Evolutionary conservation across 495 filamentous ascomycete genomes (phyloP).

Genomic region (Schizothecium vesticola): DNA sequence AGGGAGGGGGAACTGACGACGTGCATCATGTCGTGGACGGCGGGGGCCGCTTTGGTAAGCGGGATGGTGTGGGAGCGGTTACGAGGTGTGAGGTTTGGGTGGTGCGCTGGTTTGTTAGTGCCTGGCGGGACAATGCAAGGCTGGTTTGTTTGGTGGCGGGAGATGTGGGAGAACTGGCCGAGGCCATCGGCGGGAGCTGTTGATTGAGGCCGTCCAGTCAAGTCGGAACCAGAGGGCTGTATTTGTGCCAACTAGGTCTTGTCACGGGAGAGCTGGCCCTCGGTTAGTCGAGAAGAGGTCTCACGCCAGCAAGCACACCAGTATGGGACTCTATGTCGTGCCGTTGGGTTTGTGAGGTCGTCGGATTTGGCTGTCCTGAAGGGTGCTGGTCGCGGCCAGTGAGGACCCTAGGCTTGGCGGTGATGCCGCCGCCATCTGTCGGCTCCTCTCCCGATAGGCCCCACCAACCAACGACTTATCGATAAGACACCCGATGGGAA

Average conservation of each 20-base stretch:
- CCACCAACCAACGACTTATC: not conserved
- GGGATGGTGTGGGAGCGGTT: no score
- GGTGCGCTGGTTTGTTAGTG: no score
- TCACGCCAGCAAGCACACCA: not conserved
- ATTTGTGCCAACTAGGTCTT: not conserved
- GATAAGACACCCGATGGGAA: not conserved
- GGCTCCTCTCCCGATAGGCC: not conserved
- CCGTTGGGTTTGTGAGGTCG: not conserved
- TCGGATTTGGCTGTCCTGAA: not conserved
- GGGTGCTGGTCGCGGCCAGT: not conserved
- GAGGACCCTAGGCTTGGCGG: not conserved
- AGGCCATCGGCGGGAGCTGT: no score
- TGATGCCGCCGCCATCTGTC: not conserved
- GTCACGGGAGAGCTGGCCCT: not conserved
- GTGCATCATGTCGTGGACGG: not conserved
- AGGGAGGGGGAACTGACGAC: not conserved
- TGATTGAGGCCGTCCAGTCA: not conserved
- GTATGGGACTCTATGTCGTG: not conserved
- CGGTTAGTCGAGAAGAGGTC: no score
- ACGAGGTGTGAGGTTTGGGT: no score
- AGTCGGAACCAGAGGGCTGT: not conserved
- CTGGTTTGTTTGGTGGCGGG: not conserved
- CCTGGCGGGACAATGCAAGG: no score
- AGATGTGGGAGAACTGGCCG: no score
- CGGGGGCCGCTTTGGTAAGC: not conserved